phyloP scores from a whole-genome alignment of 1,284 basidiomycete genomes.

The Malassezia arunalokei region DNA sequence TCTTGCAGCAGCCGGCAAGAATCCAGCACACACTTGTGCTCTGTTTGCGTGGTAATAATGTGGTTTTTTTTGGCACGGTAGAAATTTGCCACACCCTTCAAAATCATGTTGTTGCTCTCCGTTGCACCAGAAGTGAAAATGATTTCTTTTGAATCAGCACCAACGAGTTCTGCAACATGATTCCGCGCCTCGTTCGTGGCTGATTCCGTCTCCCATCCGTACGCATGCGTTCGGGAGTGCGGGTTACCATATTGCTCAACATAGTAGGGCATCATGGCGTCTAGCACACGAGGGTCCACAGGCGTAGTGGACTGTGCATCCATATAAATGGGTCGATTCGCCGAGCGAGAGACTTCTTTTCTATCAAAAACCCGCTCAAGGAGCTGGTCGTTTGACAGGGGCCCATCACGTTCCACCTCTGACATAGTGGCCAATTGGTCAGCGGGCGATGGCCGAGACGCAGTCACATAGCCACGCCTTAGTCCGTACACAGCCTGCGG shows the following conservation, averaged over 20 bases:
- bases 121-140: conserved; percentile 97
- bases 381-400: background rate
- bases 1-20: conserved; percentile 89
- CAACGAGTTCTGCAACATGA: conserved; percentile 81
- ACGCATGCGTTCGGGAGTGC: conserved; percentile 92
- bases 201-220: conserved; percentile 96
- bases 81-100: conserved; percentile 93
- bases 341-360: conserved; percentile 14
- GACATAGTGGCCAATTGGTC: background rate
- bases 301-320: conserved; percentile 66
- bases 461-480: background rate
- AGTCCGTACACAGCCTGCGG: background rate
- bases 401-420: background rate
- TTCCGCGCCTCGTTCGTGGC: conserved; percentile 82
- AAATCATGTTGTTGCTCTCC: conserved; percentile 93
- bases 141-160: conserved; percentile 88
- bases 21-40: conserved; percentile 98
- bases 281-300: conserved; percentile 88
- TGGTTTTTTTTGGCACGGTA: conserved; percentile 44
- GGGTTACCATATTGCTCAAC: conserved; percentile 98
- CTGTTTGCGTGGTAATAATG: conserved; percentile 56
- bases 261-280: conserved; percentile 89
- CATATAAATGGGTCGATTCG: conserved; percentile 43
- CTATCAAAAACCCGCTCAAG: background rate
- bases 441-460: background rate